Evolutionary conservation across 1,284 basidiomycete species (phyloP).

Genomic region (Pisolithus thermaeus): DNA sequence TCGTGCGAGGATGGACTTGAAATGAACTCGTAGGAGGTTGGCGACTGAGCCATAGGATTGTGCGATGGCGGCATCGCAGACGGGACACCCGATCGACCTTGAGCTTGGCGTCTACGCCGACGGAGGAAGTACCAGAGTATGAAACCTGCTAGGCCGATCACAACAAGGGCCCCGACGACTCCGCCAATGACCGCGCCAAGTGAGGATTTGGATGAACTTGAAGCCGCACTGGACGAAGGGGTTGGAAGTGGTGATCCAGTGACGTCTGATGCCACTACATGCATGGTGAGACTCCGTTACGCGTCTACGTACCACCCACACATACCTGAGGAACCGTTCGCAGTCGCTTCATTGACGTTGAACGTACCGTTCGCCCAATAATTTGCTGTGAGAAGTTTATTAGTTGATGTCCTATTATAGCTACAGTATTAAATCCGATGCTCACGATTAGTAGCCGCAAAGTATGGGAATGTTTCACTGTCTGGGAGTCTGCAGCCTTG

Average conservation of each 20-base stretch:
- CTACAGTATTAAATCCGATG: background rate
- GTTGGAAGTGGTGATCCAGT: slow-evolving; percentile 8
- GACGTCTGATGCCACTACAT: slow-evolving; percentile 8
- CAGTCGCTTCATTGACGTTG: slow-evolving; percentile 7
- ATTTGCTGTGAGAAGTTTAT: slow-evolving; percentile 9
- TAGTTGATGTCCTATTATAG: slow-evolving; percentile 1
- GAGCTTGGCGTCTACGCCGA: slow-evolving; percentile 8
- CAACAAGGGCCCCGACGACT: slow-evolving; percentile 12
- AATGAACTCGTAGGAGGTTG: background rate
- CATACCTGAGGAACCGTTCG: slow-evolving; percentile 9
- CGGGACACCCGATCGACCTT: background rate
- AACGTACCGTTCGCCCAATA: slow-evolving; percentile 15
- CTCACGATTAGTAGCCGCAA: slow-evolving; percentile 21
- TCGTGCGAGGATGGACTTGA: background rate
- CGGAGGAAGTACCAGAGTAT: slow-evolving; percentile 7
- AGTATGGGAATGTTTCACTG: slow-evolving; percentile 16
- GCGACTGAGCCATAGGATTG: background rate
- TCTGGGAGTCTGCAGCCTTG: slow-evolving; percentile 5
- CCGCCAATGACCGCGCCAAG: slow-evolving; percentile 16
- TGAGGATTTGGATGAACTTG: slow-evolving; percentile 3
- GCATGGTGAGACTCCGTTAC: background rate
- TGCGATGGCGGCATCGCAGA: background rate
- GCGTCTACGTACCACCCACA: background rate
- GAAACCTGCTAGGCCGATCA: slow-evolving; percentile 14
- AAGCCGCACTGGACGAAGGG: background rate